Conservation (phyloP, 2,329 filamentous ascomycete genomes). For the Didymella arachidicola region DNA sequence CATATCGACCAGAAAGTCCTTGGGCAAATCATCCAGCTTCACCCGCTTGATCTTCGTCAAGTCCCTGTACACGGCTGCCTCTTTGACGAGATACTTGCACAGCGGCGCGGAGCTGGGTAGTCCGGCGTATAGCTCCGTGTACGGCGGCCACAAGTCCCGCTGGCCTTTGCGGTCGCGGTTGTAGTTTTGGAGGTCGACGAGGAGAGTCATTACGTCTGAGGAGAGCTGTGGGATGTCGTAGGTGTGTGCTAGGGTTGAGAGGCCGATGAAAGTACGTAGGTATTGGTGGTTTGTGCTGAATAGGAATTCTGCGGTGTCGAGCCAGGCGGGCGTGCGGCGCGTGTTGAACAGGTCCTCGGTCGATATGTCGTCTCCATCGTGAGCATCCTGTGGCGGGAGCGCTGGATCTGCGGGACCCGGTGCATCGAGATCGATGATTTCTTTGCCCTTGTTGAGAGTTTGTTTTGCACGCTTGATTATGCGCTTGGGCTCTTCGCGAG, state of each 20-base stretch:
- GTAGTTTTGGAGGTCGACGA: slow-evolving; percentile 20
- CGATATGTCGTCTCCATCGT: slow-evolving; percentile 7
- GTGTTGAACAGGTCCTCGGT: slow-evolving; percentile 20
- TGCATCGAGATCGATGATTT: slow-evolving; percentile 11
- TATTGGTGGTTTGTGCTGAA: slow-evolving; percentile 21
- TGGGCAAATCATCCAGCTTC: slow-evolving; percentile 16
- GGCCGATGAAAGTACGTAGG: slow-evolving; percentile 24
- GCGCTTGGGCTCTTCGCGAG: slow-evolving; percentile 20
- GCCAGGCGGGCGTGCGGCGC: slow-evolving; percentile 14
- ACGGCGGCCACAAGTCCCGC: slow-evolving; percentile 13
- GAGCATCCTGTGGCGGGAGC: neutral
- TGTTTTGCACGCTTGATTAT: slow-evolving; percentile 16
- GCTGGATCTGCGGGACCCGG: neutral
- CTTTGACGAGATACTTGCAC: slow-evolving; percentile 18
- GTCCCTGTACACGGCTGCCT: slow-evolving; percentile 21
- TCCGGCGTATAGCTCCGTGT: slow-evolving; percentile 16
- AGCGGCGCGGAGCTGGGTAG: slow-evolving; percentile 13
- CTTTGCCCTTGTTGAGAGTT: slow-evolving; percentile 10
- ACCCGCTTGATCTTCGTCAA: slow-evolving; percentile 13
- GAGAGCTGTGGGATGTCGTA: slow-evolving; percentile 25
- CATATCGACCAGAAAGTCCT: slow-evolving; percentile 25
- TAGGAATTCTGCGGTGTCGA: slow-evolving; percentile 19
- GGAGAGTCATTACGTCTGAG: slow-evolving; percentile 21
- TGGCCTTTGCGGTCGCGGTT: slow-evolving; percentile 17
- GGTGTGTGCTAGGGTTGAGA: slow-evolving; percentile 22